Base-by-base conservation (phyloP, 192 early-diverging fungal species). In the Geosiphon pyriformis region DNA sequence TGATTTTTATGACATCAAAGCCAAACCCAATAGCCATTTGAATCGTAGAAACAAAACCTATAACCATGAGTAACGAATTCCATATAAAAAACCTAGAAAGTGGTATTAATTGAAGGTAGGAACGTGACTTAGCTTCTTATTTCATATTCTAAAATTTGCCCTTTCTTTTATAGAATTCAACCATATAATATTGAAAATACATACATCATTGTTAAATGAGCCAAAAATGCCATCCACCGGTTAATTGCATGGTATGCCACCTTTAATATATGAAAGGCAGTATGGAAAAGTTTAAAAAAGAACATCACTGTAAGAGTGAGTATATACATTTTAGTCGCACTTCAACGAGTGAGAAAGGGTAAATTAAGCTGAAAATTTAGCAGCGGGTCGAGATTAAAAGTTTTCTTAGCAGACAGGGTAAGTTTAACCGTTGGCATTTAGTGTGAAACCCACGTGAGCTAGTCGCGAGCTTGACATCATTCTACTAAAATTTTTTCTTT, bases 161-260 rank as follows among this genome's bases (percentile, higher is more conserved):
- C 3, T 7, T 18, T 3, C 25, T 53, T 6, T 53, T 32, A 42
- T 35, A 54, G 1, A 65, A 54, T 52, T 11, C 20, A 53, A 0
- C 27, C 15, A 25, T 4, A 17, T 17, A 35, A 27, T 7, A 42
- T 50, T 20, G 18, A 25, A 35, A 42, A 6, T 4, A 46, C 31
- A 48, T 64, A 64, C 64, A 66, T 66, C 64, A 66, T 66, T 15
- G 31, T 55, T 29, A 66, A 35, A n/a, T 55, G 64, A 7, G 23
- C 33, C 7, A 15, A 17, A 29, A 66, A 66, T 22, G 64, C 64
- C 18, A 66, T n/a, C 64, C 64, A 66, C 2, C 64, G 50, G 37
- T 66, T 66, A 35, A 55, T 25, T 17, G 64, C 52, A 49, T 42
- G 15, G 15, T 42, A 42, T 10, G 37, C 37, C 7, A 42, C 37